A percentile compares a stretch with the other conserved stretches of the same genome.
Conservation (phyloP, 202 grass and related monocot species). For the Zoysia matrella region DNA sequence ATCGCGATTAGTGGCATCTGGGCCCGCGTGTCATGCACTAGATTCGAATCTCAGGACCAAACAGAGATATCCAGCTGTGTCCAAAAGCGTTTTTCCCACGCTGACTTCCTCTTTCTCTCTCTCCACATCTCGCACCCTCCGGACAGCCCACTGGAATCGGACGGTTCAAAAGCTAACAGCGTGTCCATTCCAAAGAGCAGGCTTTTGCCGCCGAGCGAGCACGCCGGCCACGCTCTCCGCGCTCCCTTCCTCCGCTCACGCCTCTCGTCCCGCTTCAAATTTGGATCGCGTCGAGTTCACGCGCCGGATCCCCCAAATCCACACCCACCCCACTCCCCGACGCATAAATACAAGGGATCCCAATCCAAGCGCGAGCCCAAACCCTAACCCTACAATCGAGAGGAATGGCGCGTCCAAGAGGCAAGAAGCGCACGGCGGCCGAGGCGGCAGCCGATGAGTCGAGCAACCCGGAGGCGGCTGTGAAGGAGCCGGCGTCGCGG, state of each 20-base stretch:
- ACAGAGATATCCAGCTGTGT: not conserved
- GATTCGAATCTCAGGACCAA: conserved; percentile 14
- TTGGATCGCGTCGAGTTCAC: conserved; percentile 53
- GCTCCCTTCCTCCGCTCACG: not conserved
- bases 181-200: not conserved
- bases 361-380: conserved; percentile 17
- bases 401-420: conserved; percentile 46
- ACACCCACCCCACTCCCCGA: not conserved
- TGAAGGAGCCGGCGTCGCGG: too few species aligned
- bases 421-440: conserved; percentile 49
- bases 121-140: not conserved
- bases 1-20: too few species aligned
- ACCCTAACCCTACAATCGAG: conserved; percentile 38
- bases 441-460: conserved; percentile 23
- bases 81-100: not conserved
- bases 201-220: not conserved
- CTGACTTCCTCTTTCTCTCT: too few species aligned
- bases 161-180: not conserved
- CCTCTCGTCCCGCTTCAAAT: conserved; percentile 51
- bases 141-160: not conserved
- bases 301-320: conserved; percentile 44
- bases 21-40: conserved; percentile 2
- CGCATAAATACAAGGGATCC: conserved; percentile 31
- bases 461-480: not conserved
- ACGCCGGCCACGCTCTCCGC: not conserved